A percentile compares a stretch with the other conserved stretches of the same genome.
These are phyloP conservation scores for Malassezia sp. DNA, from an alignment of 1,284 basidiomycete species.

Conservation along the genomic window DNA sequence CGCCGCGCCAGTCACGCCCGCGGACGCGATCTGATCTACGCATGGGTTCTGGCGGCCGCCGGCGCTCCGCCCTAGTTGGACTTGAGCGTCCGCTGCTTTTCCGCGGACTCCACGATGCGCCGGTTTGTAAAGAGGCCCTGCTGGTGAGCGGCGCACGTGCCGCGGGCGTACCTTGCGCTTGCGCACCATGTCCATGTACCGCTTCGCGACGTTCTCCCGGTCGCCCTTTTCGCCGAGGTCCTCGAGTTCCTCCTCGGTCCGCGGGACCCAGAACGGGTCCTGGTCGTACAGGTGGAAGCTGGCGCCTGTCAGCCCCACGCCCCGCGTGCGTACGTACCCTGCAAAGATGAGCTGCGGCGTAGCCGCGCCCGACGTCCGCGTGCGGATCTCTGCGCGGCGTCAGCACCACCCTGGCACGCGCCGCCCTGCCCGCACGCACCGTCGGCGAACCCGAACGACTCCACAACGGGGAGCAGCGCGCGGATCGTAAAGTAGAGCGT, in stretches of 20 bases:
- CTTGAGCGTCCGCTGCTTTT: slow-evolving; percentile 46
- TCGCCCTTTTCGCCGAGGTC: slow-evolving; percentile 94
- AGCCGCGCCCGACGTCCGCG: slow-evolving; percentile 87
- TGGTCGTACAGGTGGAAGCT: slow-evolving; percentile 40
- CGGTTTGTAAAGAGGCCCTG: slow-evolving; percentile 31
- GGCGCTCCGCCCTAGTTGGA: slow-evolving; percentile 23
- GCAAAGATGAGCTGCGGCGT: slow-evolving; percentile 92
- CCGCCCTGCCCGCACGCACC: too few relatives aligned
- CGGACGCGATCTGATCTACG: too few relatives aligned
- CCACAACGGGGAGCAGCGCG: slow-evolving; percentile 84
- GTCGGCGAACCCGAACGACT: slow-evolving; percentile 94
- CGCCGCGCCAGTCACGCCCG: too few relatives aligned
- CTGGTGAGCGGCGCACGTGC: background rate
- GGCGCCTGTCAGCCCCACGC: too few relatives aligned
- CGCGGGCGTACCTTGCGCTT: slow-evolving; percentile 27
- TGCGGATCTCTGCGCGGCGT: slow-evolving; percentile 67
- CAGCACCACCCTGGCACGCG: too few relatives aligned
- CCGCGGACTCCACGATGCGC: slow-evolving; percentile 39
- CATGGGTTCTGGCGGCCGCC: too few relatives aligned
- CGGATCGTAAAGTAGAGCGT: slow-evolving; percentile 87
- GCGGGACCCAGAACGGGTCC: slow-evolving; percentile 98
- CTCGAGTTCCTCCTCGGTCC: slow-evolving; percentile 92
- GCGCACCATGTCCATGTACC: slow-evolving; percentile 82
- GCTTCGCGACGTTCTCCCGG: slow-evolving; percentile 80
- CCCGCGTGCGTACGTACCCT: slow-evolving; percentile 54